Percentiles rank a stretch among this genome's conserved stretches.
Evolutionary conservation across 169 alveolate genomes (phyloP).

Genomic region (Cryptosporidium baileyi): DNA sequence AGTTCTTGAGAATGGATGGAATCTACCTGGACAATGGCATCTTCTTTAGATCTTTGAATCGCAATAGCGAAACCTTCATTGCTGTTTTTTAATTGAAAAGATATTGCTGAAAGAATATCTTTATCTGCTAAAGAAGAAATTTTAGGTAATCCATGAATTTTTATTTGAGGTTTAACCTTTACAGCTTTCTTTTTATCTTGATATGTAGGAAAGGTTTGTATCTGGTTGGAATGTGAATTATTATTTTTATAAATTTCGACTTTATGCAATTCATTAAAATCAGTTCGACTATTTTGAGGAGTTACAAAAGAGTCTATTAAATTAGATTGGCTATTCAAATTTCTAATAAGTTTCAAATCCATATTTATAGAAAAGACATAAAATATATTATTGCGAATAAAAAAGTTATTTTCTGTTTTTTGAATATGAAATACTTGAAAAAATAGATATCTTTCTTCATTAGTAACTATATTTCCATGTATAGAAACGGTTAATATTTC

Average conservation of each 20-base stretch:
- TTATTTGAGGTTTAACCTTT: constrained; percentile 40
- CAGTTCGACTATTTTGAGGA: not conserved
- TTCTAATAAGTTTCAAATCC: not conserved
- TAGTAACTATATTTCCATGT: constrained; percentile 11
- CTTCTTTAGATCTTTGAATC: constrained; percentile 10
- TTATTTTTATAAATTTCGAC: no score
- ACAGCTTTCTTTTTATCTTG: not conserved
- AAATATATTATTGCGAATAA: constrained; percentile 22
- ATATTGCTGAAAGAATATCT: constrained; percentile 43
- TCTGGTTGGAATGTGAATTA: no score
- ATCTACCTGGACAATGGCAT: constrained; percentile 47
- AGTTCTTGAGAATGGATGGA: constrained; percentile 47
- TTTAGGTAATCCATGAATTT: not conserved
- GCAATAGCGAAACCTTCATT: constrained; percentile 68
- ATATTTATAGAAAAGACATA: constrained; percentile 9
- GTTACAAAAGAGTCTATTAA: not conserved
- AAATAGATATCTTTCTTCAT: constrained; percentile 17
- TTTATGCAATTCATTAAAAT: not conserved
- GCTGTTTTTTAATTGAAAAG: constrained; percentile 21
- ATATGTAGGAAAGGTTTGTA: constrained; percentile 49
- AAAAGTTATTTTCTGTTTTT: not conserved
- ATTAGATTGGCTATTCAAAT: not conserved
- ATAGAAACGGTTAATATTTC: constrained; percentile 10
- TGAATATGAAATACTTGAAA: constrained; percentile 44
- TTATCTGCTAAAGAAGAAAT: constrained; percentile 11